These are phyloP conservation scores for Penicillium desertorum DNA, from an alignment of 495 filamentous ascomycete species.

Conservation along the genomic window DNA sequence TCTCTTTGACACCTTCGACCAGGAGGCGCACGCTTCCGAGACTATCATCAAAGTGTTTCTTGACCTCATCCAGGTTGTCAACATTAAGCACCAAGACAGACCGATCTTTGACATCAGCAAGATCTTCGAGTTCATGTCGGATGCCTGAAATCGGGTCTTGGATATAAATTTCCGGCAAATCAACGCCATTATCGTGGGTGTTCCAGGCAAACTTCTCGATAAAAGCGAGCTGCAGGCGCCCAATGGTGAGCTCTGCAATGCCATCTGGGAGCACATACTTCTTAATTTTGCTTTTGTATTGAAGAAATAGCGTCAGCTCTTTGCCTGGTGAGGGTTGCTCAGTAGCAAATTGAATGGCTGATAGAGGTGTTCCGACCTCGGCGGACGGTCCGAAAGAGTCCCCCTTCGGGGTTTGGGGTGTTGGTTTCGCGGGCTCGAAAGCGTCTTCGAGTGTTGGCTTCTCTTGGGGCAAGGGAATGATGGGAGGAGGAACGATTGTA, in stretches of 20 bases:
- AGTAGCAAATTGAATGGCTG: constrained; percentile 54
- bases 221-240: constrained; percentile 90
- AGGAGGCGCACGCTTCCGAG: constrained; percentile 75
- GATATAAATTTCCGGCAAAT: constrained; percentile 95
- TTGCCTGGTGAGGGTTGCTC: constrained; percentile 79
- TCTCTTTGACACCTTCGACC: constrained; percentile 76
- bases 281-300: constrained; percentile 96
- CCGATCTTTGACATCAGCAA: constrained; percentile 92
- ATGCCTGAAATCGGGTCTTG: constrained; percentile 94
- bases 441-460: constrained; percentile 38
- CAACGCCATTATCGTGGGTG: constrained; percentile 87
- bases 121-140: constrained; percentile 91
- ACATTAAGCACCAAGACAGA: constrained; percentile 92
- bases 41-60: constrained; percentile 91
- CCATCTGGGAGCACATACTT: constrained; percentile 89
- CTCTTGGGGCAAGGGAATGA: constrained; percentile 39
- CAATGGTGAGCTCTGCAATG: constrained; percentile 76
- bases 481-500: constrained; percentile 23
- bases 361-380: constrained; percentile 40
- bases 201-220: constrained; percentile 99
- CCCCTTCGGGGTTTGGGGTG: constrained; percentile 39
- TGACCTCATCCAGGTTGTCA: constrained; percentile 94
- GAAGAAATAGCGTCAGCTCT: constrained; percentile 91
- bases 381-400: constrained; percentile 26
- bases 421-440: constrained; percentile 50